phyloP scores from a whole-genome alignment of 495 filamentous ascomycete species.

The Bombardia bombarda region DNA sequence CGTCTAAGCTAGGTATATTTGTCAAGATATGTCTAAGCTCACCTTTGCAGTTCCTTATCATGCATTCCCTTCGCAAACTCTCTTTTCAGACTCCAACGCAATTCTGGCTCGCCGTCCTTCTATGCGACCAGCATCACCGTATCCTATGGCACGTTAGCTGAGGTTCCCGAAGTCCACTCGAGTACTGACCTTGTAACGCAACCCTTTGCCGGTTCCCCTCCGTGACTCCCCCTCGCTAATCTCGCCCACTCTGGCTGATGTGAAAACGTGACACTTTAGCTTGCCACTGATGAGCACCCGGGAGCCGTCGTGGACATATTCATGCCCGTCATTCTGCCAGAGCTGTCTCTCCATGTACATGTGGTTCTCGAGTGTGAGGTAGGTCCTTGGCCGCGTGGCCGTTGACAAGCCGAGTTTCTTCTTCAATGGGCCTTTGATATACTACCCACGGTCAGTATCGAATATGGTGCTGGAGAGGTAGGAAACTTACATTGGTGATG shows the following conservation, averaged over 20 bases:
- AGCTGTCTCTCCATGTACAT: constrained; percentile 4
- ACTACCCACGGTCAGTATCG: too few species aligned
- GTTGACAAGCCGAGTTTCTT: not conserved
- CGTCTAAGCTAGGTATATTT: too few species aligned
- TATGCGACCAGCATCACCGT: constrained; percentile 6
- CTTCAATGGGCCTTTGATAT: not conserved
- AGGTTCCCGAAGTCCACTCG: not conserved
- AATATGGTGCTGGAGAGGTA: too few species aligned
- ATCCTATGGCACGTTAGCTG: constrained; percentile 3
- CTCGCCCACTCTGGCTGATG: not conserved
- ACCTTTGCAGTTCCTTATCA: not conserved
- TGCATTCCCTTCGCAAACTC: not conserved
- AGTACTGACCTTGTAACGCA: constrained; percentile 6
- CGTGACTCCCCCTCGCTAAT: constrained; percentile 6
- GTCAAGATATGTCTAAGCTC: constrained; percentile 1
- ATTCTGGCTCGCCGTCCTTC: constrained; percentile 1
- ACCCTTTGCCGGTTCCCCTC: constrained; percentile 6
- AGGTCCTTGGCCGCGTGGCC: not conserved
- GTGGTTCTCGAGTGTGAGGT: constrained; percentile 1
- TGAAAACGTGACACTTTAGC: not conserved
- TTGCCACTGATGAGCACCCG: constrained; percentile 7
- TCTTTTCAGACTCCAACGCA: not conserved
- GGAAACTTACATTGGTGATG: too few species aligned
- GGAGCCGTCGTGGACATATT: constrained; percentile 5
- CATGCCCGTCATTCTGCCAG: constrained; percentile 2